Base-by-base conservation (phyloP, 352 stramenopile species). In the Stephanocyclus meneghinianus region DNA sequence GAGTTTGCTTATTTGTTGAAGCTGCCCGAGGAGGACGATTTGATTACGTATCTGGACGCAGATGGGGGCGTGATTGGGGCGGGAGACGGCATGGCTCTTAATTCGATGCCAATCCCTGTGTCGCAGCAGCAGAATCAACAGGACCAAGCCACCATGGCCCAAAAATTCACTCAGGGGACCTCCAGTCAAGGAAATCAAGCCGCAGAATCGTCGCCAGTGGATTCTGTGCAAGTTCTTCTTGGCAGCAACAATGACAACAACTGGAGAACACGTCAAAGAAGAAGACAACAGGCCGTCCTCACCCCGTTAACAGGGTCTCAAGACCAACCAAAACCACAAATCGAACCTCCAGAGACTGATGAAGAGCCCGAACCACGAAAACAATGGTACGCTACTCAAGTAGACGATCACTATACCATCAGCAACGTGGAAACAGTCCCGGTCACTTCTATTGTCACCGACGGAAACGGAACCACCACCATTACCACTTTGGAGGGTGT, bases 381-480 rank as follows among this genome's bases (percentile, higher is more conserved):
- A 32, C 53, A 59, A 48, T 74, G 66, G 66, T 66, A 66, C 35
- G 66, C 66, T 11, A 74, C 66, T 5, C 66, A 67, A 60, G 59
- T 55, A 44, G 59, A 74, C 30, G 13, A 42, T 21, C 8, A 48
- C 5, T 65, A 45, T 51, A 51, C 56, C n/a, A 40, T 45, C 5
- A 37, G 18, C 21, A 47, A 30, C 7, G 26, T 62, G 6, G 50
- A 60, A 37, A 74, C 66, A 1, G 61, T 78, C 29, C 48, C 66
- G 2, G 71, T 78, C 8, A 45, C 70, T 9, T 63, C 40, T n/a
- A 40, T 78, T n/a, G 40, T 50, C 26, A 78, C 70, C 2, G 70
- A 78, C 57, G 70, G 70, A 4, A 78, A 78, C 11, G 70, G 70
- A 10, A 78, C 70, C 48, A 78, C 70, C 3, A 78, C 44, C 18